Evolutionary conservation across 2,329 filamentous ascomycete genomes (phyloP), one percentile per base, ranked within the genome.

Genomic region (Hirsutella thompsonii): DNA sequence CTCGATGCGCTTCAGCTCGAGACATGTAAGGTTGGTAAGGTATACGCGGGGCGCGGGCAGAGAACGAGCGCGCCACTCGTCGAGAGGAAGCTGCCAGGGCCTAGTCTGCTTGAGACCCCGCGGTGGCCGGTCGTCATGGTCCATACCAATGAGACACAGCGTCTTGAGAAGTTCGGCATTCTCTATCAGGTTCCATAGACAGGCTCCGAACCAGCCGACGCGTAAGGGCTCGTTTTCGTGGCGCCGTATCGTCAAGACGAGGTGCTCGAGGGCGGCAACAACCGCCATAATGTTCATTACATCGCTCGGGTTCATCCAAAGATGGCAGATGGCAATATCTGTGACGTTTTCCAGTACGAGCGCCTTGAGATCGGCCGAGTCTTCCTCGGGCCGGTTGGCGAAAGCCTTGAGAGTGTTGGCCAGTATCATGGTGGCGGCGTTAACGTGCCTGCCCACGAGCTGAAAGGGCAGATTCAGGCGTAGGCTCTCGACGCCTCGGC

Each of bases 391-490:
- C 6, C 70, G 61, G 23, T 57, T 53, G 3, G 63, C 63, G 39
- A 74, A 56, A 3, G 66, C 67, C 45, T 69, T 68, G 43, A 74
- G 55, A 3, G 66, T 70, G 42, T 70, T 73, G 39, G 68, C 69
- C 14, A 74, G 55, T n/a, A 74, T 63, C 47, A 69, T 62, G 9
- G 69, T 74, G 16, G 68, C 62, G 35, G 68, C 64, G 42, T 61
- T 61, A 44, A 62, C 67, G 44, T 66, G 57, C 9, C 57, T 56
- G 14, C 64, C 66, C 10, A 72, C 61, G 8, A 74, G 57, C 47
- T 71, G 68, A 44, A 70, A 72, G 3, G 70, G 70, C 5, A 74
- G 61, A 44, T 66, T 70, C 19, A 74, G 52, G 34, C 68, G 67
- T n/a, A 73, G 50, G 3, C 68, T 58, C 5, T 63, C 58, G 42